phyloP scores from a whole-genome alignment of 2,329 filamentous ascomycete genomes.

The Cercospora sp. region DNA sequence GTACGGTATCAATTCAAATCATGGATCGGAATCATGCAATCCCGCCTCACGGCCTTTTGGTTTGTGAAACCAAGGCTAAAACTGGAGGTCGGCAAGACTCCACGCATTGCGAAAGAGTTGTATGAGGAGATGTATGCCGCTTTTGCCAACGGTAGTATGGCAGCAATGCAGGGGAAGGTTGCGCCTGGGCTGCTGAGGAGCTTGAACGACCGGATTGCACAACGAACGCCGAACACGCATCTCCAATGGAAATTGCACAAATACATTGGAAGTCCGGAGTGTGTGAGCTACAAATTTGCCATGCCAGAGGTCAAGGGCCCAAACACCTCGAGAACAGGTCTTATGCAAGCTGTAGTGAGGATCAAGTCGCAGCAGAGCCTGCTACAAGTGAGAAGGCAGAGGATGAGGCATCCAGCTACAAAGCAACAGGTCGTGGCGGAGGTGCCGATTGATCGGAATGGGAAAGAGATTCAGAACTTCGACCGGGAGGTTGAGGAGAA shows the following conservation, averaged over 20 bases:
- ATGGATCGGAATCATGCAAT: not conserved
- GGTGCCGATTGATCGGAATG: conserved; percentile 35
- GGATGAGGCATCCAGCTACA: conserved; percentile 21
- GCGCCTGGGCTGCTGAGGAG: conserved; percentile 28
- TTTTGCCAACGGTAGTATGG: conserved; percentile 46
- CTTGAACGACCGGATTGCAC: conserved; percentile 38
- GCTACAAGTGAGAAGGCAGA: conserved; percentile 27
- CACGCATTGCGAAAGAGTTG: conserved; percentile 43
- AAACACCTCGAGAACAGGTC: conserved; percentile 29
- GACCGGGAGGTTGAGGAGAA: conserved; percentile 38
- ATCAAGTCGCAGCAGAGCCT: conserved; percentile 35
- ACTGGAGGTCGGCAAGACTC: conserved; percentile 39
- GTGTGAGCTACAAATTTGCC: conserved; percentile 31
- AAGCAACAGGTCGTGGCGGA: conserved; percentile 26
- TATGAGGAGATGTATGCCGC: conserved; percentile 50
- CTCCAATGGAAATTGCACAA: conserved; percentile 36
- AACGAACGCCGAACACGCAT: conserved; percentile 39
- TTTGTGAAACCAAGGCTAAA: conserved; percentile 20
- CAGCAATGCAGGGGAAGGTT: conserved; percentile 25
- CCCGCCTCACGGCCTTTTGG: conserved; percentile 20
- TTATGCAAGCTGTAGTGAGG: conserved; percentile 37
- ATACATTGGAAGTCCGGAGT: conserved; percentile 31
- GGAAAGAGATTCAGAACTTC: conserved; percentile 39
- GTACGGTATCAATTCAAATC: conserved; percentile 10
- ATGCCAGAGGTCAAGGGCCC: conserved; percentile 27